Percentiles rank a stretch among this genome's conserved stretches.
These are phyloP conservation scores for Malus fusca DNA, from an alignment of 306 rosid species.

Conservation along the genomic window DNA sequence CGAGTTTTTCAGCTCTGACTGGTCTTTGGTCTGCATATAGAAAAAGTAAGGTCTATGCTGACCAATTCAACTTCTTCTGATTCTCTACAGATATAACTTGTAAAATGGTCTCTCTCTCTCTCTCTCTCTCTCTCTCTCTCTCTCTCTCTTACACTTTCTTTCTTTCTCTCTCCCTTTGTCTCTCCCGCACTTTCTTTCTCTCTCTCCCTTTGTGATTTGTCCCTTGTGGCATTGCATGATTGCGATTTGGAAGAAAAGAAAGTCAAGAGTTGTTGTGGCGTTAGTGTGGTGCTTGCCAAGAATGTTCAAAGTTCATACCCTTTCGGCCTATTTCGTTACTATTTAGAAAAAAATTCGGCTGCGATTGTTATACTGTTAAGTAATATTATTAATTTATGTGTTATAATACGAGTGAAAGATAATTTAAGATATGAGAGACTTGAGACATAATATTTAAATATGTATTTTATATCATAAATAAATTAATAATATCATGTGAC, in stretches of 20 bases:
- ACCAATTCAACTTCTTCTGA: conserved; percentile 26
- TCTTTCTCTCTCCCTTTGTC: background rate
- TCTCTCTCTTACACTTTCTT: too few species aligned
- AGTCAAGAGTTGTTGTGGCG: background rate
- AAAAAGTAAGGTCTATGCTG: conserved; percentile 24
- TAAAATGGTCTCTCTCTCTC: too few species aligned
- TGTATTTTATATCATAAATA: too few species aligned
- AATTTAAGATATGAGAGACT: background rate
- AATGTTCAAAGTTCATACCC: conserved; percentile 27
- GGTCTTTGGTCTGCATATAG: conserved; percentile 27
- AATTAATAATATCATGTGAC: too few species aligned
- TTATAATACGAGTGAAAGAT: background rate
- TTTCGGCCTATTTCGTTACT: too few species aligned
- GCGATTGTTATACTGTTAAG: too few species aligned
- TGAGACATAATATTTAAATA: too few species aligned
- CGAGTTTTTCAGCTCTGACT: conserved; percentile 55
- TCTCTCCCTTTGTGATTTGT: conserved; percentile 2
- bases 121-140: background rate
- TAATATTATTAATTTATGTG: too few species aligned
- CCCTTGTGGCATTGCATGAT: background rate
- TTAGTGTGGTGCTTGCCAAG: background rate
- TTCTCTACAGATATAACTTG: background rate
- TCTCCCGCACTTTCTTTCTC: too few species aligned
- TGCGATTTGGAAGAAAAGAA: background rate
- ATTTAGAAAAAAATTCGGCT: too few species aligned